A percentile compares a stretch with the other conserved stretches of the same genome.
Evolutionary conservation across 108 stramenopile species (phyloP).

Genomic region (Stephanodiscus triporus): DNA sequence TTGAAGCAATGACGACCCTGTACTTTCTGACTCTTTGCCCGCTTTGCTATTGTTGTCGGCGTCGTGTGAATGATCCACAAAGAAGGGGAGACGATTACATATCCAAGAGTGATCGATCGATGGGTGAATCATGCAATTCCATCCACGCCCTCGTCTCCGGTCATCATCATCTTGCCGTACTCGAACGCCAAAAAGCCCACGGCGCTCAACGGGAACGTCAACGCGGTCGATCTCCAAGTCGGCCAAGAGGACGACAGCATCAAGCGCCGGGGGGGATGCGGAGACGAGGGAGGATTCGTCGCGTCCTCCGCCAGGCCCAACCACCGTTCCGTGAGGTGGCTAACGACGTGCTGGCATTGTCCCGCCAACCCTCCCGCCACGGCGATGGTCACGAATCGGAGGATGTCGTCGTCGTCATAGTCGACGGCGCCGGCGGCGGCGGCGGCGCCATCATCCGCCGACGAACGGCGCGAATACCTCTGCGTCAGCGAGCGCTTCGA

Average conservation of each 20-base stretch:
- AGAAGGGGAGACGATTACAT: too few relatives aligned
- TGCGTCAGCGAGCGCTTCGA: conserved; percentile 49
- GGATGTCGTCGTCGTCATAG: conserved; percentile 1
- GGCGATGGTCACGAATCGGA: conserved; percentile 41
- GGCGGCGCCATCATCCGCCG: not conserved
- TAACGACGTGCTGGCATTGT: conserved; percentile 59
- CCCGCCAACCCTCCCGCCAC: conserved; percentile 72
- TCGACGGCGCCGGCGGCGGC: not conserved
- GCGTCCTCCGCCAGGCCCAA: conserved; percentile 7
- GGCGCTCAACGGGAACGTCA: conserved; percentile 64
- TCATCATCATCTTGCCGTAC: conserved; percentile 58
- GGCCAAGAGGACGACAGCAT: conserved; percentile 29
- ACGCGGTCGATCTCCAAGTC: conserved; percentile 41
- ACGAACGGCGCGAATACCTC: too few relatives aligned
- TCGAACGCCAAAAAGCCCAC: conserved; percentile 81
- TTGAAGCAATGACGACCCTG: too few relatives aligned
- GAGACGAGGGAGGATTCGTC: not conserved
- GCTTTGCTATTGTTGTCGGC: too few relatives aligned
- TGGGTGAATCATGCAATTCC: too few relatives aligned
- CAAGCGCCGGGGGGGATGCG: conserved; percentile 8
- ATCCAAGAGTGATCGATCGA: too few relatives aligned
- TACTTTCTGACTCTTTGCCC: too few relatives aligned
- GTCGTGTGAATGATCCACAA: too few relatives aligned
- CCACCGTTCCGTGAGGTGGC: conserved; percentile 62
- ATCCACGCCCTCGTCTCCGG: conserved; percentile 3